phyloP scores from a whole-genome alignment of 345 rosid species.

The Citrus trifoliata region DNA sequence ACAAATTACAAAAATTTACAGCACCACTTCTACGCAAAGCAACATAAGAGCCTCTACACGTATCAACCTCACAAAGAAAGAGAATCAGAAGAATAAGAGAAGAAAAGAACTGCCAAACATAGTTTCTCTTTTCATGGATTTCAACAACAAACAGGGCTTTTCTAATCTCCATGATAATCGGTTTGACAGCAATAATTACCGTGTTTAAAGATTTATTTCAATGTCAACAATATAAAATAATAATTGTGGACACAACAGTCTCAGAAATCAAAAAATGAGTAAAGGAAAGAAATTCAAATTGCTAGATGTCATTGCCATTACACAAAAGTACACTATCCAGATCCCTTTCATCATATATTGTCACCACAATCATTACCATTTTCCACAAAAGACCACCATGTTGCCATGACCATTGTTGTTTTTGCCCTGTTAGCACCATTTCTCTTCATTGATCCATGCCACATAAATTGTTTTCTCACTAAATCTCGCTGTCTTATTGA shows the following conservation, averaged over 20 bases:
- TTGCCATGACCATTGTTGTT: neutral
- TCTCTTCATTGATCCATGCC: neutral
- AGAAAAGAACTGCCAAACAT: neutral
- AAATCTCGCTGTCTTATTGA: neutral
- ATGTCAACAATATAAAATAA: neutral
- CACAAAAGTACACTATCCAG: neutral
- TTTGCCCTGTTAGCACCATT: neutral
- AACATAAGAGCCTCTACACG: neutral
- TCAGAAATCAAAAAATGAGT: neutral
- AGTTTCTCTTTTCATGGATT: neutral
- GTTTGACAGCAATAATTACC: neutral
- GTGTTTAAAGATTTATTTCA: neutral
- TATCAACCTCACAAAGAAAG: neutral
- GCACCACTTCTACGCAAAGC: neutral
- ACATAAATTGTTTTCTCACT: too few species aligned
- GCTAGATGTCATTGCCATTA: neutral
- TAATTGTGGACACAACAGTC: neutral
- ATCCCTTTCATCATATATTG: neutral
- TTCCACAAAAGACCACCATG: neutral
- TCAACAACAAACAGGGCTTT: neutral
- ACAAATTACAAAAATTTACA: neutral
- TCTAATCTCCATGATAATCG: neutral
- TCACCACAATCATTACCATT: neutral
- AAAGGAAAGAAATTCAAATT: neutral
- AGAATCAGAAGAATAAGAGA: neutral